phyloP scores from a whole-genome alignment of 805 yeast species.

The Vanderwaltozyma yarrowii region DNA sequence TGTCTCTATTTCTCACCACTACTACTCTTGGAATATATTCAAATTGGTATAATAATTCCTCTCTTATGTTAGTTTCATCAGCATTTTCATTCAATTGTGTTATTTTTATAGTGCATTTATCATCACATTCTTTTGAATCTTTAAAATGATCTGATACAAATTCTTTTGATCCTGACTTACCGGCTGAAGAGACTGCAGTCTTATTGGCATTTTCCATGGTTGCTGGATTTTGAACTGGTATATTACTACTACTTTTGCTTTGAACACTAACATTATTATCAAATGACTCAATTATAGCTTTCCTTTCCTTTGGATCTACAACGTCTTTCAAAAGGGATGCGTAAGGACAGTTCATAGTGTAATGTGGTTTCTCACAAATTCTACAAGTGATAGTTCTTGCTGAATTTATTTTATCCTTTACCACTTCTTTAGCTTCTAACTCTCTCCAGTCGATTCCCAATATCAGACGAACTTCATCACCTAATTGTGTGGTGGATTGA shows the following conservation, averaged over 20 bases:
- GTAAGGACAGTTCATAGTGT: conserved; percentile 81
- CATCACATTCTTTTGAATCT: conserved; percentile 57
- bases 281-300: too few relatives aligned
- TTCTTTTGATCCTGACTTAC: conserved; percentile 28
- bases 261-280: too few relatives aligned
- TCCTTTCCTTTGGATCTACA: not conserved
- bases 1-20: conserved; percentile 51
- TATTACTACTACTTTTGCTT: too few relatives aligned
- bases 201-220: too few relatives aligned
- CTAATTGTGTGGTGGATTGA: conserved; percentile 75
- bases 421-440: conserved; percentile 55
- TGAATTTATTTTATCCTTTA: conserved; percentile 35
- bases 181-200: not conserved
- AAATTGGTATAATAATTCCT: conserved; percentile 55
- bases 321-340: not conserved
- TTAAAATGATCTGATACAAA: conserved; percentile 32
- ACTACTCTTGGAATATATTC: conserved; percentile 59
- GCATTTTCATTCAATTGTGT: conserved; percentile 83
- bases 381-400: conserved; percentile 59
- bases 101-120: conserved; percentile 76
- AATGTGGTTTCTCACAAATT: conserved; percentile 88
- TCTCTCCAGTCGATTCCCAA: conserved; percentile 71
- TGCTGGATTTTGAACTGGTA: too few relatives aligned
- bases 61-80: conserved; percentile 68
- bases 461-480: conserved; percentile 69